These are phyloP conservation scores for Dryadomyces quercivorus DNA, from an alignment of 2,329 filamentous ascomycete genomes.

Conservation along the genomic window DNA sequence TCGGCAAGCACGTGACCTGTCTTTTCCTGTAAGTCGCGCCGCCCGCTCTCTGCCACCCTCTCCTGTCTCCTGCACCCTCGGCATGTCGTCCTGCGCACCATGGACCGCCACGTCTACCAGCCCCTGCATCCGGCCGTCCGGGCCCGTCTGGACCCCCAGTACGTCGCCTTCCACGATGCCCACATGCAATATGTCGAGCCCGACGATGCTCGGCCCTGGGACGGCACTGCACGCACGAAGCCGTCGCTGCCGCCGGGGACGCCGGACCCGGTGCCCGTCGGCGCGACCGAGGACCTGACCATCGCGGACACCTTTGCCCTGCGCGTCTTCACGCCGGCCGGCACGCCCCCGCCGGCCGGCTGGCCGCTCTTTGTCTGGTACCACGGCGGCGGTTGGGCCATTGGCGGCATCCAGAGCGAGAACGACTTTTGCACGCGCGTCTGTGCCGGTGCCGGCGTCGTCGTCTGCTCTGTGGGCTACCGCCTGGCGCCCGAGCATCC, in stretches of 20 bases:
- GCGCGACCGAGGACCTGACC: slow-evolving; percentile 16
- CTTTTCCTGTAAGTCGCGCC: neutral
- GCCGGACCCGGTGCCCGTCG: slow-evolving; percentile 15
- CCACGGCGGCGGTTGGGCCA: slow-evolving; percentile 27
- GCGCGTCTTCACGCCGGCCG: slow-evolving; percentile 20
- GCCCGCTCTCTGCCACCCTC: neutral
- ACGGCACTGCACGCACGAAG: slow-evolving; percentile 17
- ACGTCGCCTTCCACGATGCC: slow-evolving; percentile 24
- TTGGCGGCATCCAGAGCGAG: slow-evolving; percentile 22
- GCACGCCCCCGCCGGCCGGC: slow-evolving; percentile 13
- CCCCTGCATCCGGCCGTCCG: slow-evolving; percentile 22
- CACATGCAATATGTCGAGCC: slow-evolving; percentile 24
- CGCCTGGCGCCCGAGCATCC: slow-evolving; percentile 43
- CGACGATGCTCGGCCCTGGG: slow-evolving; percentile 22
- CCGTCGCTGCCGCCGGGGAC: slow-evolving; percentile 15
- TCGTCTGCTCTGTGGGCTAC: slow-evolving; percentile 9
- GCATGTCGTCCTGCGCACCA: no score
- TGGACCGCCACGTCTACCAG: slow-evolving; percentile 12
- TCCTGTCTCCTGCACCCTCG: no score
- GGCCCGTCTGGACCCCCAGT: slow-evolving; percentile 23
- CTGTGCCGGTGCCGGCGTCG: slow-evolving; percentile 13
- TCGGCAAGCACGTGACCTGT: neutral
- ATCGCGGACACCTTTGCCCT: slow-evolving; percentile 17
- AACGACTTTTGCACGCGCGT: slow-evolving; percentile 21
- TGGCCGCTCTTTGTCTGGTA: slow-evolving; percentile 27